Base-by-base conservation (phyloP, 257 asterid genomes). In the Solanum bukasovii region DNA sequence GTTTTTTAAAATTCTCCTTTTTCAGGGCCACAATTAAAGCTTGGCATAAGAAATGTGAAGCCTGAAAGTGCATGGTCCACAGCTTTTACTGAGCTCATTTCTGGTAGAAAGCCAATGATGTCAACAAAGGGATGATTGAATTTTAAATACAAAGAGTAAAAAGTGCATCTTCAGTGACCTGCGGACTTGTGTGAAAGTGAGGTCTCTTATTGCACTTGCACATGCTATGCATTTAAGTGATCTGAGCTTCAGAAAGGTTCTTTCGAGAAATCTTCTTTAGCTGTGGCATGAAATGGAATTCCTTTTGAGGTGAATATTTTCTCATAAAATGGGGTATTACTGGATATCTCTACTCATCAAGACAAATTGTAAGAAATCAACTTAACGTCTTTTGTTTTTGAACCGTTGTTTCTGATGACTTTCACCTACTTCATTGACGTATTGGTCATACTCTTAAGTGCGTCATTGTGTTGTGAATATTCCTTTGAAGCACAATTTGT, bases 161-260 rank as follows among this genome's bases (percentile, higher is more conserved):
- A 18, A 84, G 46, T 72, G 37, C 52, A 68, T 59, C 89, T 29
- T 77, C 13, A 88, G 85, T 81, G 79, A 33, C 5, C 21, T 44
- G 68, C 67, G 29, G 40, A 27, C 27, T 81, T 29, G 29, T 49
- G 86, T 38, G 83, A 74, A 73, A 73, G 29, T 35, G 81, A 72
- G 33, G 87, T 89, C 88, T 83, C 87, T 73, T 61, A 40, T 34
- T 89, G 90, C 81, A 89, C 84, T 87, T 88, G 91, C 94, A 93
- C 94, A 90, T 93, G 93, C 93, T 78, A 85, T 49, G 88, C 93
- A 91, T 90, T 78, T 85, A 86, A 85, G 75, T 81, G 56, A 27
- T 68, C 49, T 78, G 31, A 87, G 52, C 73, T 84, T 75, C 83
- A 52, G 83, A 35, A 79, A 25, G 46, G 87, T 18, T 56, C 86